A percentile compares a stretch with the other conserved stretches of the same genome.
Evolutionary conservation across 768 basidiomycete species (phyloP).

Genomic region (Boletus edulis): DNA sequence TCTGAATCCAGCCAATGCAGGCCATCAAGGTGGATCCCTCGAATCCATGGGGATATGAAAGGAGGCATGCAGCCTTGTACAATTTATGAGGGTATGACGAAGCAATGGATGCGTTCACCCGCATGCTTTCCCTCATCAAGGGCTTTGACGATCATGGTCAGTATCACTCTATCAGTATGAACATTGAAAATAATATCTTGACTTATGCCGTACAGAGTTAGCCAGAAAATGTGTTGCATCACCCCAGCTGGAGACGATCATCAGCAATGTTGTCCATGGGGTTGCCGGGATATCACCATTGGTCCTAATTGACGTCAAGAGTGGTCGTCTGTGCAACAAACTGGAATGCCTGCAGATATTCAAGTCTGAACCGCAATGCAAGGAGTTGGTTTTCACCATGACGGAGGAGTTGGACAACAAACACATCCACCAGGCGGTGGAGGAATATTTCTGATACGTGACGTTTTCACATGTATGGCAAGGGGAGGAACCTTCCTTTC

Average conservation of each 20-base stretch:
- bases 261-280: background rate
- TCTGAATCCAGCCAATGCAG: background rate
- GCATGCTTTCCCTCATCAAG: background rate
- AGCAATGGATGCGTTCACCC: background rate
- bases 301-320: background rate
- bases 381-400: slow-evolving; percentile 8
- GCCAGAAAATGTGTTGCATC: background rate
- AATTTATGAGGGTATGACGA: background rate
- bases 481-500: slow-evolving; percentile 8
- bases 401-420: background rate
- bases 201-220: background rate
- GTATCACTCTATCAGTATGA: background rate
- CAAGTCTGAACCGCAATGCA: background rate
- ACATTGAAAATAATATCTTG: background rate
- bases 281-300: background rate
- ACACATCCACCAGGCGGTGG: background rate
- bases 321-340: background rate
- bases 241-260: background rate
- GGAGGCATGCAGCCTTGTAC: slow-evolving; percentile 1
- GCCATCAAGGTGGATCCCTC: background rate
- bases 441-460: slow-evolving; percentile 7
- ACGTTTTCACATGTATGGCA: slow-evolving; percentile 15
- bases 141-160: background rate
- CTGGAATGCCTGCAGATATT: background rate
- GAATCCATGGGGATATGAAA: slow-evolving; percentile 1